These are phyloP conservation scores for Aethionema arabicum DNA, from an alignment of 345 rosid genomes.

Conservation along the genomic window DNA sequence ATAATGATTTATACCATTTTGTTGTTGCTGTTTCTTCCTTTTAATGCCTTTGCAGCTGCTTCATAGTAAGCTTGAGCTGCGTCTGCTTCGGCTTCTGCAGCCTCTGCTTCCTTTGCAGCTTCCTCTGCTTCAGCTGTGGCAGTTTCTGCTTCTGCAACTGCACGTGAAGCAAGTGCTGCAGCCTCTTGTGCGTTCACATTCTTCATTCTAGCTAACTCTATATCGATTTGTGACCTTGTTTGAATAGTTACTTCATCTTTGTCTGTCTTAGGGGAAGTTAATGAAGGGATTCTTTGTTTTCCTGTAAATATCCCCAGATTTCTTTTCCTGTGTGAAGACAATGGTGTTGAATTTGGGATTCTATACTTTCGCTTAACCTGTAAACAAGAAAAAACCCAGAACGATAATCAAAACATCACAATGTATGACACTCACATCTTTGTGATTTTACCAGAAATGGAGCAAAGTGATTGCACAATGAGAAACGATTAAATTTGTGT, in stretches of 20 bases:
- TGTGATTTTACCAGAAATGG: constrained; percentile 12
- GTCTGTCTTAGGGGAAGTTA: constrained; percentile 46
- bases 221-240: constrained; percentile 71
- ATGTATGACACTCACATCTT: constrained; percentile 9
- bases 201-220: constrained; percentile 81
- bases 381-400: constrained; percentile 14
- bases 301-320: constrained; percentile 40
- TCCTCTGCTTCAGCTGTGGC: constrained; percentile 91
- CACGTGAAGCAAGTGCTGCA: constrained; percentile 78
- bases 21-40: constrained; percentile 49
- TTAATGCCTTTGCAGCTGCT: constrained; percentile 72
- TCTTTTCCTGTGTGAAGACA: constrained; percentile 55
- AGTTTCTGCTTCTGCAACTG: constrained; percentile 93
- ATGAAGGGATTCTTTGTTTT: constrained; percentile 45
- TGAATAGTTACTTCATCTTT: constrained; percentile 50
- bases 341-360: constrained; percentile 53
- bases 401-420: constrained; percentile 10
- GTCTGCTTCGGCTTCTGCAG: constrained; percentile 93
- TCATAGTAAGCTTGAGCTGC: constrained; percentile 90
- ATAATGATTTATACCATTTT: constrained; percentile 46
- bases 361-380: constrained; percentile 92
- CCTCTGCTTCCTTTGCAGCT: constrained; percentile 95
- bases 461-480: constrained; percentile 15
- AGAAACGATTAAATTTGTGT: background rate
- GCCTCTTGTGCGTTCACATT: constrained; percentile 84